Percentiles rank a stretch among this genome's conserved stretches.
Evolutionary conservation across 2,329 filamentous ascomycete genomes (phyloP).

Genomic region (Coniochaeta pulveracea): DNA sequence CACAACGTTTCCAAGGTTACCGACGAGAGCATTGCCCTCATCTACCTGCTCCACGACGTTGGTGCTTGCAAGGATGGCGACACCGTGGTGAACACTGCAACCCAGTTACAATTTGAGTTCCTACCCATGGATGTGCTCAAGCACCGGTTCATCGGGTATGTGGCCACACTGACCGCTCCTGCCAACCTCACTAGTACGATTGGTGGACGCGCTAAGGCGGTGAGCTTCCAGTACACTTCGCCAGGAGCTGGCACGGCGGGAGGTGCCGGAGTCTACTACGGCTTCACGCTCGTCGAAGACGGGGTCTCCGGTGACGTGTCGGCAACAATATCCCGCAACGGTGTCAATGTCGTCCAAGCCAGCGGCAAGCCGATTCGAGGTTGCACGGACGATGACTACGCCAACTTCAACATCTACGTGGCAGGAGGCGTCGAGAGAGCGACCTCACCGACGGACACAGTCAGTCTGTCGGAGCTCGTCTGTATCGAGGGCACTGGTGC

Average conservation of each 20-base stretch:
- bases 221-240: neutral
- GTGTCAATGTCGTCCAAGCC: neutral
- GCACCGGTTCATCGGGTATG: neutral
- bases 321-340: neutral
- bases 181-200: neutral
- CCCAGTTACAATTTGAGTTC: constrained; percentile 14
- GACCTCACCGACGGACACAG: neutral
- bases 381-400: neutral
- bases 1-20: constrained; percentile 13
- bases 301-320: neutral
- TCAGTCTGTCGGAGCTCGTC: neutral
- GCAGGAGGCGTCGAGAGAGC: neutral
- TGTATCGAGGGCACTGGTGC: neutral
- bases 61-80: constrained; percentile 13
- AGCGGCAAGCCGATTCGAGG: neutral
- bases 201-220: neutral
- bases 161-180: neutral
- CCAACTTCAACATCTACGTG: neutral
- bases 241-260: neutral
- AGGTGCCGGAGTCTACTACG: neutral
- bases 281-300: neutral
- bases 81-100: constrained; percentile 17
- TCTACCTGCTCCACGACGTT: constrained; percentile 14
- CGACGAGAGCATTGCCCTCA: constrained; percentile 14
- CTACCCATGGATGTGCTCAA: constrained; percentile 9